Conservation (phyloP, 2,329 filamentous ascomycete genomes). For the Tolypocladium tundrense region DNA sequence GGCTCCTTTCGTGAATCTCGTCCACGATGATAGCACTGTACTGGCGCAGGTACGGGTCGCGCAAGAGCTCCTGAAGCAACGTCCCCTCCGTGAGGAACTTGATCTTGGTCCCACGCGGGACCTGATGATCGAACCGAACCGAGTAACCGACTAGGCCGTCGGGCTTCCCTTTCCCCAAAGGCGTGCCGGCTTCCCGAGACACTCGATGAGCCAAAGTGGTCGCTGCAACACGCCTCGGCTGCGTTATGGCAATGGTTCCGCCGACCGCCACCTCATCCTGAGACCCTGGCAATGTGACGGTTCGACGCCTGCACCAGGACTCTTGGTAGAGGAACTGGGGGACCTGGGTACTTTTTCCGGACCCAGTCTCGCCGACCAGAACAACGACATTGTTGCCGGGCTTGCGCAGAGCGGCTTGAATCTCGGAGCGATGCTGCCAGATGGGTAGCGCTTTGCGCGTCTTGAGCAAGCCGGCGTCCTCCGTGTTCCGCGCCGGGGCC, state of each 20-base stretch:
- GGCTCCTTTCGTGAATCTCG: slow-evolving; percentile 91
- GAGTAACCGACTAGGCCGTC: slow-evolving; percentile 71
- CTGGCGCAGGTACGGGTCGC: slow-evolving; percentile 69
- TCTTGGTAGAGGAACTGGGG: slow-evolving; percentile 79
- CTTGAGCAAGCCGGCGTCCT: slow-evolving; percentile 25
- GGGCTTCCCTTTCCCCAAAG: slow-evolving; percentile 28
- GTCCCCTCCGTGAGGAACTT: slow-evolving; percentile 97
- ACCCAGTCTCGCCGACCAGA: slow-evolving; percentile 87
- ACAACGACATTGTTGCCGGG: slow-evolving; percentile 62
- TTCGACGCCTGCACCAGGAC: slow-evolving; percentile 62
- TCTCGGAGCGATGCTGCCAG: slow-evolving; percentile 62
- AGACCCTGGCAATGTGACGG: slow-evolving; percentile 33
- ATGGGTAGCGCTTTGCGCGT: slow-evolving; percentile 66
- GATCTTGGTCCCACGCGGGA: slow-evolving; percentile 72
- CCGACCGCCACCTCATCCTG: slow-evolving; percentile 45
- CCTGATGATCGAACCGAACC: slow-evolving; percentile 84
- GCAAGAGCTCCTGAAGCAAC: slow-evolving; percentile 84
- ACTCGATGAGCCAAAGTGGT: slow-evolving; percentile 85
- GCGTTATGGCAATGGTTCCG: slow-evolving; percentile 84
- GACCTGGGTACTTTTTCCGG: slow-evolving; percentile 92
- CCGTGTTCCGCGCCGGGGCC: slow-evolving; percentile 8
- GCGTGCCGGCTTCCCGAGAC: slow-evolving; percentile 60
- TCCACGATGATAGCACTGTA: slow-evolving; percentile 91
- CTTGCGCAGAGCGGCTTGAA: slow-evolving; percentile 49
- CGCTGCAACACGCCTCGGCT: slow-evolving; percentile 86